These are phyloP conservation scores for Berkeleyomyces basicola DNA, from an alignment of 2,329 filamentous ascomycete species.

Conservation along the genomic window DNA sequence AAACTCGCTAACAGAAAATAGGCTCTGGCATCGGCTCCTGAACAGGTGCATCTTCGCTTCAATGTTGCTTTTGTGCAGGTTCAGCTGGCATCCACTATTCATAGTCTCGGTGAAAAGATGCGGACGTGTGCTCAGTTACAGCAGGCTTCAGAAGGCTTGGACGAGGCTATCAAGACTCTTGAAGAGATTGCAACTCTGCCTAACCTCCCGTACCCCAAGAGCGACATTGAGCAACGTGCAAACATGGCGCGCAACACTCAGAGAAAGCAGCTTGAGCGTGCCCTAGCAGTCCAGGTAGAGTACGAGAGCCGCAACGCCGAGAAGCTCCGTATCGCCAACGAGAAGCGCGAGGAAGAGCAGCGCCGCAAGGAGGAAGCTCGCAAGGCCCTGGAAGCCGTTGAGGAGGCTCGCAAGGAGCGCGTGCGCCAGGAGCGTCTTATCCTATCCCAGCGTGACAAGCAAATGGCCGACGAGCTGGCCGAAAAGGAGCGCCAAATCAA, in stretches of 20 bases:
- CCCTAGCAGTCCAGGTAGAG: conserved; percentile 67
- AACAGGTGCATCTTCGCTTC: conserved; percentile 85
- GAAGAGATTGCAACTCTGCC: conserved; percentile 47
- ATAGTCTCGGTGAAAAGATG: conserved; percentile 56
- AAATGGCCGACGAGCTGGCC: conserved; percentile 51
- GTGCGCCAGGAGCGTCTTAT: conserved; percentile 73
- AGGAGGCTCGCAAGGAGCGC: conserved; percentile 59
- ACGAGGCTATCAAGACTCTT: conserved; percentile 62
- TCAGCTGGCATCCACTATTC: conserved; percentile 71
- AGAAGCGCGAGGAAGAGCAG: conserved; percentile 65
- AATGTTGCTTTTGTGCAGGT: conserved; percentile 97
- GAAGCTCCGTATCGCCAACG: conserved; percentile 66
- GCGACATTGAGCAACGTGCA: conserved; percentile 83
- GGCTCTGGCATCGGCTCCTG: conserved; percentile 62
- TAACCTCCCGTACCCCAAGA: conserved; percentile 70
- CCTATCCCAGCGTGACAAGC: conserved; percentile 60
- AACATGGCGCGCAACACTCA: conserved; percentile 96
- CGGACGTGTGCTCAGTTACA: conserved; percentile 68
- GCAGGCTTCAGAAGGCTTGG: conserved; percentile 61
- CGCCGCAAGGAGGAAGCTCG: conserved; percentile 62
- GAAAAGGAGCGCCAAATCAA: conserved; percentile 53
- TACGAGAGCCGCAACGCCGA: conserved; percentile 89
- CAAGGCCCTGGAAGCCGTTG: conserved; percentile 47
- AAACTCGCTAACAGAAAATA: conserved; percentile 18
- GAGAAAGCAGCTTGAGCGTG: conserved; percentile 75